phyloP scores from a whole-genome alignment of 192 early-diverging fungal genomes.

The Physocladia obscura region DNA sequence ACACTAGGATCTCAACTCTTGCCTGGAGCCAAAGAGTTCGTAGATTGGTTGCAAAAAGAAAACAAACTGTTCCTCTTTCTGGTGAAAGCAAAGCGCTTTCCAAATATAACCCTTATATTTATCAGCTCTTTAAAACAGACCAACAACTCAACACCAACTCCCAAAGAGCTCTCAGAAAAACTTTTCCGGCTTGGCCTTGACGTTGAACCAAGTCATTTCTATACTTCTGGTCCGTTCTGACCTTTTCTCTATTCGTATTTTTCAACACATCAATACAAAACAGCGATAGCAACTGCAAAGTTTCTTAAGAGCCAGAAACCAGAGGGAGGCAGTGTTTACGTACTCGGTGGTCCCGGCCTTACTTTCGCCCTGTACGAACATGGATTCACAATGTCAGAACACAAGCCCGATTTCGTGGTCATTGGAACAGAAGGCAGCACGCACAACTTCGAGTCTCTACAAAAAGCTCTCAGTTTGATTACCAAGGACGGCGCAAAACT shows the following conservation, averaged over 20 bases:
- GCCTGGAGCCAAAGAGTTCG: slow-evolving; percentile 59
- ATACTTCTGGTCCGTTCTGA: slow-evolving; percentile 43
- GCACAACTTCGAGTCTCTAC: slow-evolving; percentile 51
- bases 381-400: slow-evolving; percentile 60
- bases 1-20: slow-evolving; percentile 44
- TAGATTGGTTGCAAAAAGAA: slow-evolving; percentile 48
- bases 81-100: slow-evolving; percentile 2
- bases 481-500: slow-evolving; percentile 52
- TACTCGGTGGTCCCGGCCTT: slow-evolving; percentile 13
- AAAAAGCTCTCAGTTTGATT: slow-evolving; percentile 58
- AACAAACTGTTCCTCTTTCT: slow-evolving; percentile 61
- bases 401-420: slow-evolving; percentile 62
- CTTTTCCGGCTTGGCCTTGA: slow-evolving; percentile 52
- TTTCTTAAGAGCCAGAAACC: slow-evolving; percentile 57
- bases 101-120: background rate
- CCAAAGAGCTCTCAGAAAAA: slow-evolving; percentile 58
- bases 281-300: slow-evolving; percentile 11
- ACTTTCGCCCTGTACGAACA: slow-evolving; percentile 59
- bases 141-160: slow-evolving; percentile 65
- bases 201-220: slow-evolving; percentile 52
- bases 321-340: slow-evolving; percentile 18
- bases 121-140: slow-evolving; percentile 33
- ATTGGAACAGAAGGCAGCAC: slow-evolving; percentile 54
- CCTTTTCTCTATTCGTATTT: background rate
- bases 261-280: background rate